Evolutionary conservation across 129 eudicot genomes (phyloP).

Genomic region (carrot (Daucus carota)): DH1_v3.0 NC_030388.2:21238501-21239000

Average conservation of each 20-base stretch:
- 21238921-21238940: neutral
- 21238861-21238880: no score
- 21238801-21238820: no score
- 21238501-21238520: constrained; percentile 63
- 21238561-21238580: constrained; percentile 67
- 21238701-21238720: neutral
- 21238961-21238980: neutral
- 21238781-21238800: neutral
- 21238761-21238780: neutral
- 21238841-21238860: no score
- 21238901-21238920: no score
- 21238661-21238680: constrained; percentile 31
- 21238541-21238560: constrained; percentile 64
- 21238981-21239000: constrained; percentile 20
- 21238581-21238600: constrained; percentile 59
- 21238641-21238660: constrained; percentile 38
- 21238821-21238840: no score
- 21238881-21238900: no score
- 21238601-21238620: constrained; percentile 57
- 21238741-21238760: neutral
- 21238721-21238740: neutral
- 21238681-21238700: constrained; percentile 24
- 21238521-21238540: constrained; percentile 64
- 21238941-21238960: no score
- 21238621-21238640: constrained; percentile 65